Conservation (phyloP, 176 grass and related monocot species). For the Oryza australiensis region DNA sequence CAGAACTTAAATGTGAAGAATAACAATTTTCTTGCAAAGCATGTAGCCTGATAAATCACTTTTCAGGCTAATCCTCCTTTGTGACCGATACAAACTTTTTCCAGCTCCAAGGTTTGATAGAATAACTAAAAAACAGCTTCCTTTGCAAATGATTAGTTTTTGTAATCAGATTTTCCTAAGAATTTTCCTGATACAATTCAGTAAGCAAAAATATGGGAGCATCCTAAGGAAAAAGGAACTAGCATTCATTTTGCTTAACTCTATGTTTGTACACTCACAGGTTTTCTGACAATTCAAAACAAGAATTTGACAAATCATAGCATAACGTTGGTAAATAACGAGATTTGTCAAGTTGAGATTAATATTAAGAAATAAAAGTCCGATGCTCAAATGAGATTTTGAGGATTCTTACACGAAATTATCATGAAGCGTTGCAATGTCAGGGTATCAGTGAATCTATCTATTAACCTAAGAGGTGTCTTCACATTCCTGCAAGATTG, state of each 20-base stretch:
- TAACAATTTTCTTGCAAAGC: conserved; percentile 3
- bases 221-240: background rate
- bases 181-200: background rate
- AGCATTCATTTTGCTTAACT: background rate
- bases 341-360: conserved; percentile 5
- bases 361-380: background rate
- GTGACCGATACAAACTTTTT: background rate
- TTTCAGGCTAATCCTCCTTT: too few species aligned
- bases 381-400: background rate
- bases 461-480: conserved; percentile 68
- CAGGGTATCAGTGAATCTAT: conserved; percentile 53
- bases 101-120: background rate
- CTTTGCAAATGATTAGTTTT: background rate
- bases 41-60: too few species aligned
- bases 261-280: background rate
- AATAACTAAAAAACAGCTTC: background rate
- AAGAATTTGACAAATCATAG: background rate
- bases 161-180: background rate
- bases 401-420: conserved; percentile 80
- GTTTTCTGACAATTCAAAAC: background rate
- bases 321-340: background rate
- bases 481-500: conserved; percentile 55
- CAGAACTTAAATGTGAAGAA: background rate
- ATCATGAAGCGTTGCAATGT: conserved; percentile 84
- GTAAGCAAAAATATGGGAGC: background rate